Evolutionary conservation across 2,329 filamentous ascomycete species (phyloP).

Genomic region (Dactylellina drechsleri): DNA sequence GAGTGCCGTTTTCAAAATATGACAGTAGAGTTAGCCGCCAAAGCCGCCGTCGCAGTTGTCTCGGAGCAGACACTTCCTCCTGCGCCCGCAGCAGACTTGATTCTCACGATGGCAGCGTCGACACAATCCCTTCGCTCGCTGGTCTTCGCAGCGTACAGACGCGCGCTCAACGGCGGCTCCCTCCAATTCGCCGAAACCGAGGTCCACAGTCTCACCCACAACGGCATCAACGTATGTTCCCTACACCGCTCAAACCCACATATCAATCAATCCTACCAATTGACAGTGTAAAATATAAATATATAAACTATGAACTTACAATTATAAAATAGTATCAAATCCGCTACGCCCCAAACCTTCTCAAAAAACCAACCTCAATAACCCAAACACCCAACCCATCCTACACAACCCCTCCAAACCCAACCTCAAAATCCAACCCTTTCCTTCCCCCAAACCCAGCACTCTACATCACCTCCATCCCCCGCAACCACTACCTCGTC

Average conservation of each 20-base stretch:
- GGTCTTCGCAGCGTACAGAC: conserved; percentile 33
- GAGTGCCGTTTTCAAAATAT: too few relatives aligned
- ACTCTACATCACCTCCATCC: conserved; percentile 61
- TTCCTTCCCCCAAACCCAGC: conserved; percentile 38
- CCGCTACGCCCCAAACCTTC: conserved; percentile 49
- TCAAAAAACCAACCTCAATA: conserved; percentile 36
- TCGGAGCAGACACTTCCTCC: too few relatives aligned
- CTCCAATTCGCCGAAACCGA: conserved; percentile 47
- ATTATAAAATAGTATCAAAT: conserved; percentile 43
- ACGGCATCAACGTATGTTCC: conserved; percentile 43
- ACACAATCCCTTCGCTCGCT: conserved; percentile 41
- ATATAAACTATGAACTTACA: background rate
- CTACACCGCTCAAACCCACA: background rate
- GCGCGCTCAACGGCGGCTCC: conserved; percentile 22
- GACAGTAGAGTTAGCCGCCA: too few relatives aligned
- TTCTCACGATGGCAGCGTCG: conserved; percentile 24
- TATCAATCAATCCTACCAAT: too few relatives aligned
- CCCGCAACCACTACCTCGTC: conserved; percentile 70
- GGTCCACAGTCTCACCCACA: conserved; percentile 34
- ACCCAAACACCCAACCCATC: background rate
- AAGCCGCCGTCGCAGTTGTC: too few relatives aligned
- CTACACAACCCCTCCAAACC: conserved; percentile 15
- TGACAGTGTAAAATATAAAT: background rate
- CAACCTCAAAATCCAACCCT: conserved; percentile 29
- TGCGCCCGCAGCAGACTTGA: background rate